Conservation (phyloP, 352 stramenopile species). For the Hyaloperonospora brassicae region DNA sequence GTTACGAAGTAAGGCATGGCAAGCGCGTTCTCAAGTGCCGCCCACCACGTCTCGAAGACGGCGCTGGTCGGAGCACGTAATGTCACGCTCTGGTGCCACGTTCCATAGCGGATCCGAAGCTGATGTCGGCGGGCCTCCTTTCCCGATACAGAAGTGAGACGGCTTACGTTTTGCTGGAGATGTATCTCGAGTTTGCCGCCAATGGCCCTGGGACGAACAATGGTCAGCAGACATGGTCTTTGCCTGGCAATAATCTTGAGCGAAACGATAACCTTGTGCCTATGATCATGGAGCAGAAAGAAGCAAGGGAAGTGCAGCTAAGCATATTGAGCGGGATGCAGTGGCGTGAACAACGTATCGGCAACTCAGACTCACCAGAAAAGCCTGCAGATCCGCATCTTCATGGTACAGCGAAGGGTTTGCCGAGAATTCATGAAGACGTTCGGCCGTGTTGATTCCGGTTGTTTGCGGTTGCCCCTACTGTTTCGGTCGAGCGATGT, state of each 20-base stretch:
- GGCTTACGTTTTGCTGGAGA: slow-evolving; percentile 6
- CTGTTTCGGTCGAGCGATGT: neutral
- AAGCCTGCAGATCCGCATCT: slow-evolving; percentile 24
- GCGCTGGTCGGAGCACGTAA: slow-evolving; percentile 19
- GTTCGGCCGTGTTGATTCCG: neutral
- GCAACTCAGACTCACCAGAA: slow-evolving; percentile 21
- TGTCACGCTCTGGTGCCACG: slow-evolving; percentile 8
- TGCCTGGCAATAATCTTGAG: slow-evolving; percentile 11
- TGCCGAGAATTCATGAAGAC: slow-evolving; percentile 9
- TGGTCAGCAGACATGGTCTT: slow-evolving; percentile 9
- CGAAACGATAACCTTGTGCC: slow-evolving; percentile 22
- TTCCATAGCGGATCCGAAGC: slow-evolving; percentile 17
- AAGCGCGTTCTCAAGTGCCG: slow-evolving; percentile 18
- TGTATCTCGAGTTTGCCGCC: slow-evolving; percentile 22
- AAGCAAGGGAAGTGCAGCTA: neutral
- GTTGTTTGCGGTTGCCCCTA: neutral
- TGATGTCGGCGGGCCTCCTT: slow-evolving; percentile 17
- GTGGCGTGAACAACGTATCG: neutral
- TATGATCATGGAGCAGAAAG: slow-evolving; percentile 1
- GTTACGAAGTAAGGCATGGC: slow-evolving; percentile 13
- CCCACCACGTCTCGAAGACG: slow-evolving; percentile 24
- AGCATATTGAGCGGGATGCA: neutral
- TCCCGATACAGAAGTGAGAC: slow-evolving; percentile 11
- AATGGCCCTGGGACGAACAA: slow-evolving; percentile 18
- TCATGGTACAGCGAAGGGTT: slow-evolving; percentile 23